These are phyloP conservation scores for Trametes cingulata DNA, from an alignment of 768 basidiomycete species.

Conservation along the genomic window DNA sequence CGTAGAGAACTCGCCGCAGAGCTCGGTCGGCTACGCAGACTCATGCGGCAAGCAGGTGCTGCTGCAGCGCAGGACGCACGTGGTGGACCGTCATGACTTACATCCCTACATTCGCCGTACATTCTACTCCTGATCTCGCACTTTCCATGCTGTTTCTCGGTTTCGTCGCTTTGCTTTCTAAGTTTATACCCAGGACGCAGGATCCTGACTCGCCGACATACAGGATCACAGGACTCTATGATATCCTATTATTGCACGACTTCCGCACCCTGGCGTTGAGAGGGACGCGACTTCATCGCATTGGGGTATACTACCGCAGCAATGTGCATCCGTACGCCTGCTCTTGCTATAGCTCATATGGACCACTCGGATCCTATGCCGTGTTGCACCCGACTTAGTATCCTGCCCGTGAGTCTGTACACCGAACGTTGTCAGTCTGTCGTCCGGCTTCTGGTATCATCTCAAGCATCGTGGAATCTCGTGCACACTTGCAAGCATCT, in stretches of 20 bases:
- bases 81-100: constrained; percentile 15
- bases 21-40: constrained; percentile 65
- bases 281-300: too few relatives aligned
- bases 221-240: constrained; percentile 11
- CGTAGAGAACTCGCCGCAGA: constrained; percentile 60
- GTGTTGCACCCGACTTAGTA: too few relatives aligned
- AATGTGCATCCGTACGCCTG: too few relatives aligned
- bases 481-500: too few relatives aligned
- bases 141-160: not conserved
- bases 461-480: too few relatives aligned
- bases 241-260: not conserved
- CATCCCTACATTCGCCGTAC: not conserved
- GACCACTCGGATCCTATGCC: too few relatives aligned
- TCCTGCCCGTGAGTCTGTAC: too few relatives aligned
- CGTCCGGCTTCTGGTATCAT: too few relatives aligned
- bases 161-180: constrained; percentile 13
- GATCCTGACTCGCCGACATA: constrained; percentile 3
- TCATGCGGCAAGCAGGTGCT: constrained; percentile 62
- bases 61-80: constrained; percentile 15
- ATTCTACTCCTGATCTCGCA: not conserved
- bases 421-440: too few relatives aligned
- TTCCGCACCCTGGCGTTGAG: too few relatives aligned
- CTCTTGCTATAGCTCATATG: too few relatives aligned
- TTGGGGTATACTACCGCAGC: too few relatives aligned
- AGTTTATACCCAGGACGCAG: constrained; percentile 11